Evolutionary conservation across 768 basidiomycete species (phyloP), one percentile per base, ranked within the genome.

Genomic region (Lactarius vividus): DNA sequence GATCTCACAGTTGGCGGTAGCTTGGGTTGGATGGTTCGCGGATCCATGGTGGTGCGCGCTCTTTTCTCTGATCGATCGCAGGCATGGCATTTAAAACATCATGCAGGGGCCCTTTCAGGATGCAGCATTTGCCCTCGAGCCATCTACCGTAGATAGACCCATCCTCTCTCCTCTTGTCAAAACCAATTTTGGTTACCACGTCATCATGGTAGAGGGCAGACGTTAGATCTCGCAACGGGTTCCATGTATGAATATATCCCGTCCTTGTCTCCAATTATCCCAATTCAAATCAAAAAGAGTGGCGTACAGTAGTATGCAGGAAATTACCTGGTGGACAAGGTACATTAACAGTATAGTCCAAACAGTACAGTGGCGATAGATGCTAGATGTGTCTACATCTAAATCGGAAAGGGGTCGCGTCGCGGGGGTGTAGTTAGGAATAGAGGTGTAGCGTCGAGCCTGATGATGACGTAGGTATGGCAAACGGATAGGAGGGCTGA

Each of bases 161-260:
- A 77, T 83, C 58, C 72, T 84, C 20, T 89, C 91, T 1, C 77
- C 85, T 18, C 82, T 94, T 57, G 88, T 94, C 39, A 94, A 93
- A 77, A 94, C 92, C 7, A 84, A 83, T 67, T 87, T 87, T 72
- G 92, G 92, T 16, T 94, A 94, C 76, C 92, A 94, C 74, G 87
- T 94, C 72, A 93, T 94, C 75, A 91, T 94, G 90, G 92, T 93
- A 8, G 92, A 94, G 77, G 92, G 91, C 20, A 84, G 92, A 42
- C 84, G 89, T 40, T 86, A 65, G 42, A 6, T 10, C 23, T 53
- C 26, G 7, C 16, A 52, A 23, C n/a, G n/a, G 26, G 28, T 60
- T 64, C 37, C 37, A 16, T 39, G 37, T 39, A 39, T n/a, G 23
- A 33, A 61, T 65, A 37, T 44, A 35, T 28, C 39, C 35, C 15